Evolutionary conservation across 768 basidiomycete species (phyloP).

Genomic region (Tylopilus sp.): DNA sequence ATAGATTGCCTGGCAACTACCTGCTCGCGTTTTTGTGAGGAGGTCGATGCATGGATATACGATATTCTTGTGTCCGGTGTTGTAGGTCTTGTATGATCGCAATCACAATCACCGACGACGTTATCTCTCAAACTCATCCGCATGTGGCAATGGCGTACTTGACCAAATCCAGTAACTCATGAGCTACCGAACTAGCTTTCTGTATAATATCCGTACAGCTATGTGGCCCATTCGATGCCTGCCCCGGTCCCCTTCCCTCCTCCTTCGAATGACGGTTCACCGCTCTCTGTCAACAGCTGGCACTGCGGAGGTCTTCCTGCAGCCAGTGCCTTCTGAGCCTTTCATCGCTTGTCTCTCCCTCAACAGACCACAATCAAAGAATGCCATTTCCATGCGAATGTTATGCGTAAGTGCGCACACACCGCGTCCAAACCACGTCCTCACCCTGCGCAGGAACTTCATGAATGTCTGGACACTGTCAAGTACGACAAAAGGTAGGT

Average conservation of each 20-base stretch:
- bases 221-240: background rate
- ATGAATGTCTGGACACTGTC: constrained; percentile 61
- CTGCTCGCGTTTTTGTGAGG: constrained; percentile 2
- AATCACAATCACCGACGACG: background rate
- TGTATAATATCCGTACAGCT: too few relatives aligned
- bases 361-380: constrained; percentile 79
- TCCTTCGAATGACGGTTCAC: constrained; percentile 2
- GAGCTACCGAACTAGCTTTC: too few relatives aligned
- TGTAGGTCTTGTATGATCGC: background rate
- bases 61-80: constrained; percentile 2
- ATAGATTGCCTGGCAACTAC: constrained; percentile 2
- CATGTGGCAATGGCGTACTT: background rate
- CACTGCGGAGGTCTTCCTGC: constrained; percentile 40
- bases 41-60: constrained; percentile 3
- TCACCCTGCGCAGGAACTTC: constrained; percentile 54
- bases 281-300: constrained; percentile 21
- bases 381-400: constrained; percentile 77
- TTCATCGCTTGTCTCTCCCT: constrained; percentile 75
- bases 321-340: constrained; percentile 49
- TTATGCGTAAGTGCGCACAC: constrained; percentile 48
- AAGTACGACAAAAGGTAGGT: constrained; percentile 64
- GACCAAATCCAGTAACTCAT: too few relatives aligned
- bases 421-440: background rate
- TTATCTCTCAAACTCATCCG: background rate
- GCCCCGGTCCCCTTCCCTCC: background rate